phyloP scores from a whole-genome alignment of 2,329 filamentous ascomycete genomes.

The Ophiostoma australiae region DNA sequence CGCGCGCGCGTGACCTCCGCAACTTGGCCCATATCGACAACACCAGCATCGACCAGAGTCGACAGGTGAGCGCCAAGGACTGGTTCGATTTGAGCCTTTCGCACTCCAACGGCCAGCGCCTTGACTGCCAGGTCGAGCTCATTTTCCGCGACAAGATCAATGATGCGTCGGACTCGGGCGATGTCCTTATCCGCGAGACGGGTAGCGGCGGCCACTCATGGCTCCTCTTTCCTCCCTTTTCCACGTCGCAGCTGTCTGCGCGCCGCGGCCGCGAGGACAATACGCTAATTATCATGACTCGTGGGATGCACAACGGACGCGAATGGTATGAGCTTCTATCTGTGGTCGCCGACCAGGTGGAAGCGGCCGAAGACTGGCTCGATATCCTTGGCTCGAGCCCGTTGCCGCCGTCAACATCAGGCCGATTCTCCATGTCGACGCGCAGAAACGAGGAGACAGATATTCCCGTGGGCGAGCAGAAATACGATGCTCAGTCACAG shows the following conservation, averaged over 20 bases:
- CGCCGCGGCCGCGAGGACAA: constrained; percentile 64
- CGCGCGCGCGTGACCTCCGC: constrained; percentile 70
- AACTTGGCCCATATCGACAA: constrained; percentile 67
- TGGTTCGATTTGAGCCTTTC: constrained; percentile 78
- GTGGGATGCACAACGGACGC: constrained; percentile 51
- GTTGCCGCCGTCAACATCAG: constrained; percentile 27
- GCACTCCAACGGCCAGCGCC: constrained; percentile 83
- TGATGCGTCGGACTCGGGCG: constrained; percentile 64
- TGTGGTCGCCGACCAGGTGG: constrained; percentile 70
- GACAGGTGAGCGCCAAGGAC: constrained; percentile 85
- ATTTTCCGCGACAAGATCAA: constrained; percentile 74
- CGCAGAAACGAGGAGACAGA: constrained; percentile 31
- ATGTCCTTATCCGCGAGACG: constrained; percentile 90
- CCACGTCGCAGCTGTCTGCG: constrained; percentile 67
- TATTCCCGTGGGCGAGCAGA: constrained; percentile 40
- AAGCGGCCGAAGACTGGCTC: constrained; percentile 80
- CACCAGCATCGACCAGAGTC: constrained; percentile 66
- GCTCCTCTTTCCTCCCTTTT: constrained; percentile 88
- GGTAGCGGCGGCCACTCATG: constrained; percentile 64
- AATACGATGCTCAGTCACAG: constrained; percentile 23
- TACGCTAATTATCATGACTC: constrained; percentile 82
- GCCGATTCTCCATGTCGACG: constrained; percentile 24
- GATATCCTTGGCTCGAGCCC: constrained; percentile 63
- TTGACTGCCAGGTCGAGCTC: constrained; percentile 85
- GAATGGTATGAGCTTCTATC: constrained; percentile 82